Evolutionary conservation across 805 yeast species (phyloP).

Genomic region (Candida caryicola): DNA sequence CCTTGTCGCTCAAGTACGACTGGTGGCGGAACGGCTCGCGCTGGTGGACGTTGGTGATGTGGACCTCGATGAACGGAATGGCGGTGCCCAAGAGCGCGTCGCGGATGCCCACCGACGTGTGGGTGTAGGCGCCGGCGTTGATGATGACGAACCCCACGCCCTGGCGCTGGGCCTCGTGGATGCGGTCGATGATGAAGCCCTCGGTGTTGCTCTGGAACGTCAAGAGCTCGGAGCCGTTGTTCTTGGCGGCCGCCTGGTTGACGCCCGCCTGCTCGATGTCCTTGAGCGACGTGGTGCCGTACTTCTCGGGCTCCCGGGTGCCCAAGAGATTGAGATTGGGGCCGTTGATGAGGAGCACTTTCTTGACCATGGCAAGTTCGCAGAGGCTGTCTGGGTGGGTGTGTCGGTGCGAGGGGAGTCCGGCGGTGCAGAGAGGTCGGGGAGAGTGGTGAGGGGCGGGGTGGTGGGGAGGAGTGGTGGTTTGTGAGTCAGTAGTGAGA

Average conservation of each 20-base stretch:
- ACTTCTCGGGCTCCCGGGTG: constrained; percentile 48
- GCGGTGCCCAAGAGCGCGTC: constrained; percentile 49
- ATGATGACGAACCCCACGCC: constrained; percentile 45
- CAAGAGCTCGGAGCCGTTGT: constrained; percentile 30
- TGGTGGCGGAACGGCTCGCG: constrained; percentile 52
- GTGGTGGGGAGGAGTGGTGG: too few species aligned
- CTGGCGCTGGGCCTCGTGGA: constrained; percentile 44
- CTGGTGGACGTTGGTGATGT: constrained; percentile 50
- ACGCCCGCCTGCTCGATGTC: constrained; percentile 44
- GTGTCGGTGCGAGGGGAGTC: too few species aligned
- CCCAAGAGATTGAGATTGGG: constrained; percentile 52
- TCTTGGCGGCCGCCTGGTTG: constrained; percentile 25
- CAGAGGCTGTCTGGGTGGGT: too few species aligned
- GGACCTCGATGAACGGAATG: constrained; percentile 50
- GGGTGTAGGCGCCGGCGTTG: constrained; percentile 54
- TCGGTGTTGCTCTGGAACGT: constrained; percentile 45
- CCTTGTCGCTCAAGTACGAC: constrained; percentile 47
- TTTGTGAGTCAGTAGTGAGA: too few species aligned
- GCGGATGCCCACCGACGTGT: constrained; percentile 49
- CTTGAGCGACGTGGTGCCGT: constrained; percentile 44
- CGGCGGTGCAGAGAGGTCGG: too few species aligned
- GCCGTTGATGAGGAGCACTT: constrained; percentile 47
- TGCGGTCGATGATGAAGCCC: constrained; percentile 46
- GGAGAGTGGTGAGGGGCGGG: too few species aligned
- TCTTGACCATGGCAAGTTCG: constrained; percentile 35